Base-by-base conservation (phyloP, 768 basidiomycete genomes). In the Pleurotus platypus region DNA sequence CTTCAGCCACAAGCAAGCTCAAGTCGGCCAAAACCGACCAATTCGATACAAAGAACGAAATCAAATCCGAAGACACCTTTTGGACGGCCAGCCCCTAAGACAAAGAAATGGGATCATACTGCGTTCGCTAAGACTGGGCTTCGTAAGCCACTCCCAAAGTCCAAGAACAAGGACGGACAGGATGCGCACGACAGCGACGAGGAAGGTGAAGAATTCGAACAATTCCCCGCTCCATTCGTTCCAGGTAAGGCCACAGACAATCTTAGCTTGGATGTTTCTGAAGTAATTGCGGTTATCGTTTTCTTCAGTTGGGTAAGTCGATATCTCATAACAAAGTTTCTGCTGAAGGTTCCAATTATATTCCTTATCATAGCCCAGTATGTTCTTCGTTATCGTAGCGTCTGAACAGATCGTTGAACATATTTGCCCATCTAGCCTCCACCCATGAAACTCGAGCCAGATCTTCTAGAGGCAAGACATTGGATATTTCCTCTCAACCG, bases 401-500 rank as follows among this genome's bases (percentile, higher is more conserved):
- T 30, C 6, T 30, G 9, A 11, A 30, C 8, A 9, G 9, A 11
- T 9, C 30, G 30, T 30, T 30, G 30, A 30, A 30, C 30, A 11
- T 9, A 9, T 30, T 9, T 30, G 9, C 9, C 30, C 49, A 22
- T 47, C 6, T 61, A 90, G 90, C 81, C 83, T 30, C 84, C 81
- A 4, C 79, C 84, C 1, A 92, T 94, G 89, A 92, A 90, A 69
- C 75, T 92, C 24, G 71, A 75, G 49, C 77, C 86, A 6, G 94
- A 97, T 66, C 75, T 83, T n/a, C 77, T 92, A 20, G 89, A 89
- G 56, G 83, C 83, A 5, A 86, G 83, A 61, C 89, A 90, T 50
- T 98, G 94, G 88, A 83, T 97, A 55, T 99, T 88, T 70, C 97
- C 97, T 2, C 77, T 90, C 12, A 98, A 98, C 67, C 79, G 83